Conservation (phyloP, 169 alveolate genomes). For the Eimeria zaria region DNA sequence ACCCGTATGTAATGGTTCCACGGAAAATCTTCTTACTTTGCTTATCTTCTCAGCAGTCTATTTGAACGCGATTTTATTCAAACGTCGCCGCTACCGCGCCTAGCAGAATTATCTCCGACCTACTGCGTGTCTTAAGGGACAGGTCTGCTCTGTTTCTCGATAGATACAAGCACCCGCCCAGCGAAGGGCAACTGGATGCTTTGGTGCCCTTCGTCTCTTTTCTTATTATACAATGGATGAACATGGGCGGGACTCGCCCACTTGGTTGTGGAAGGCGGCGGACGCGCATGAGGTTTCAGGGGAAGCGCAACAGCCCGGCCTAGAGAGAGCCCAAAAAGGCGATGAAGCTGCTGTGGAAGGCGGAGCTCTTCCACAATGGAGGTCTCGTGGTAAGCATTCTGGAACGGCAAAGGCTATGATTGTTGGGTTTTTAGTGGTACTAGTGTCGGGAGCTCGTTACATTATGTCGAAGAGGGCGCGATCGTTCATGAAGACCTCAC, state of each 20-base stretch:
- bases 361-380: background rate
- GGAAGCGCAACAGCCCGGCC: background rate
- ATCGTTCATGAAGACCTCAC: background rate
- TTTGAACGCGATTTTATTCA: background rate
- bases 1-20: background rate
- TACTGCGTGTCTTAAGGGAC: background rate
- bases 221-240: background rate
- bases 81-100: background rate
- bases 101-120: background rate
- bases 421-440: background rate
- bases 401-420: background rate
- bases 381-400: background rate
- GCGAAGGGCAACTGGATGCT: background rate
- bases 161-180: background rate
- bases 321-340: background rate
- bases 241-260: background rate
- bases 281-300: background rate
- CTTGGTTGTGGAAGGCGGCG: background rate
- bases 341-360: background rate
- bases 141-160: background rate
- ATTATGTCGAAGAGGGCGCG: background rate
- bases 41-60: background rate
- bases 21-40: background rate
- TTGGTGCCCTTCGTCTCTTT: background rate
- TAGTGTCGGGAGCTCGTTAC: background rate